Base-by-base conservation (phyloP, 176 grass and related monocot genomes). In the Calamus simplicifolius region DNA sequence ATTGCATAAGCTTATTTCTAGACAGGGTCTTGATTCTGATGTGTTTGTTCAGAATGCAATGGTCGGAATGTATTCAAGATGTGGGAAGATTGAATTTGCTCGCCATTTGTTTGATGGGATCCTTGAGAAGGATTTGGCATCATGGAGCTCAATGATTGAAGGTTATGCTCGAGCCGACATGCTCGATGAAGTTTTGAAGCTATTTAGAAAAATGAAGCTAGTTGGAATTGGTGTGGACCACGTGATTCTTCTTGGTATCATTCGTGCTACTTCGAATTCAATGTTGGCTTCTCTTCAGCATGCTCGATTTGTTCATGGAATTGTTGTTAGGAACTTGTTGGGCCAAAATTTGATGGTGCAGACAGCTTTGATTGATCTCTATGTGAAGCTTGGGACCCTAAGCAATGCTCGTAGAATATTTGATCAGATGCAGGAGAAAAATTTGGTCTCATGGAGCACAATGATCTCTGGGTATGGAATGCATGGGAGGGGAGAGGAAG, bases 391-490 rank as follows among this genome's bases (percentile, higher is more conserved):
- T 10, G 59, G 70, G 18, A 27, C 50, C 19, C 6, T 73, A n/a
- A 53, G 19, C 15, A 35, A 26, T 49, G 58, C 58, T 73, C 51
- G 50, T 25, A 73, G 50, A 52, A 48, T 73, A 62, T 73, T 73
- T 27, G 70, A 73, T 55, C 50, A 28, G 4, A 54, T 63, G 70
- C 49, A 48, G 5, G 50, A 48, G 18, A 62, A 29, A 50, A 73
- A 73, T 54, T 43, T 73, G 70, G 27, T 73, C 25, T 54, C 70
- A 3, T 73, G 70, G 70, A 73, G 70, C 21, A 73, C 59, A 18
- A 55, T 73, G 70, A 63, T 73, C 28, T 73, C 58, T 62, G 70
- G 70, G 27, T 73, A 73, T 73, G 70, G 70, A 54, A 73, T 73
- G 29, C 70, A 73, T 55, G 70, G 70, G 27, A 62, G 18, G 29